Base-by-base conservation (phyloP, 2,329 filamentous ascomycete genomes). In the Aspergillus thermomutatus region DNA sequence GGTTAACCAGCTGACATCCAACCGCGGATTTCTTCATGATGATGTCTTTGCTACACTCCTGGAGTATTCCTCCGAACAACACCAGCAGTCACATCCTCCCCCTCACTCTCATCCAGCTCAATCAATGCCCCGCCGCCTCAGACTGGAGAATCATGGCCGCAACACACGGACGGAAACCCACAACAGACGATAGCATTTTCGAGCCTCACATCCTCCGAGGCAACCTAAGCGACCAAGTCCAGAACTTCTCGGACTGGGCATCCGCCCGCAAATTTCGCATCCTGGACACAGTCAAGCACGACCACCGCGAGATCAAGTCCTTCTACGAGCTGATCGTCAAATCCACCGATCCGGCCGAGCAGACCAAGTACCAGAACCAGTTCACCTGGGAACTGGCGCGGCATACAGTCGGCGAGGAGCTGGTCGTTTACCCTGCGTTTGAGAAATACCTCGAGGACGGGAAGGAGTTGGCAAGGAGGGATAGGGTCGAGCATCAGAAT, bases 391-490 rank as follows among this genome's bases (percentile, higher is more conserved):
- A 82, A 58, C 68, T 83, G 1, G 77, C 80, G 31, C 78, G 81
- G 3, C 80, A 83, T 61, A 71, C 76, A 0, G 73, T 83, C 52
- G 79, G 75, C 11, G 79, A 83, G 59, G 81, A 83, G 60, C 66
- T 83, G 31, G 69, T 85, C 8, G 71, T 85, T 2, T 84, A 84
- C 57, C 82, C 83, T 0, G 81, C 79, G 0, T 70, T 85, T 19
- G 80, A 82, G 64, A 77, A 79, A 50, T 68, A 80, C 49, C 62
- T 84, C 17, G 66, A 72, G 1, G 66, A 71, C 2, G 82, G 82
- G 25, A 70, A 74, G 34, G 60, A 67, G 1, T 67, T 82, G 60
- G 81, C 80, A 0, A 76, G 81, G 14, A 75, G 75, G 50, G 80
- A 83, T 62, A 74, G 81, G 14, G 57, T 68, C 4, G 77, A 83